These are phyloP conservation scores for Taiozyma sp. DNA, from an alignment of 1,139 yeast species.

Conservation along the genomic window DNA sequence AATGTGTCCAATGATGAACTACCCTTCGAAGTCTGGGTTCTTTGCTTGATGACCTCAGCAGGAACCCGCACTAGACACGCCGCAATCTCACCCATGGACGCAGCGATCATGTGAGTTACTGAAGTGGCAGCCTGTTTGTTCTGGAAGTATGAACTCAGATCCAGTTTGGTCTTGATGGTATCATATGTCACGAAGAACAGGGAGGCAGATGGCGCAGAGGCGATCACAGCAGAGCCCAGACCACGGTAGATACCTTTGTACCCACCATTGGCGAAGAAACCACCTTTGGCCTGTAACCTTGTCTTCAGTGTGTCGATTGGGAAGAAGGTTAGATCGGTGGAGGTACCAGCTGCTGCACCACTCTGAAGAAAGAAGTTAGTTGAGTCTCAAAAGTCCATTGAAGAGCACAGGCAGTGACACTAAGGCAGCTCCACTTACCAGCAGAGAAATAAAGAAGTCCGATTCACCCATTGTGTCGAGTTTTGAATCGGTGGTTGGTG, in stretches of 20 bases:
- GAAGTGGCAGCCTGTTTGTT: conserved; percentile 32
- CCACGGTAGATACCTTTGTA: conserved; percentile 90
- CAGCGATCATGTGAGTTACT: conserved; percentile 73
- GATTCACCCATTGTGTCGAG: conserved; percentile 5
- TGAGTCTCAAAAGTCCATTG: background rate
- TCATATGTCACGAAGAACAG: conserved; percentile 89
- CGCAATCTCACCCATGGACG: conserved; percentile 85
- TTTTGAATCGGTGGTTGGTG: background rate
- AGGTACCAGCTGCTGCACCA: conserved; percentile 96
- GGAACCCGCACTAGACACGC: conserved; percentile 96
- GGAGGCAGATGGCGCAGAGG: conserved; percentile 93
- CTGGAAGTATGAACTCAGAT: conserved; percentile 44
- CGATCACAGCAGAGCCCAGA: conserved; percentile 87
- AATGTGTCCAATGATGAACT: conserved; percentile 68
- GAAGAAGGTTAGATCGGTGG: conserved; percentile 90
- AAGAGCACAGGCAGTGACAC: background rate
- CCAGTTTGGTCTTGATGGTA: conserved; percentile 54
- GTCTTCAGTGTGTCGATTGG: conserved; percentile 96
- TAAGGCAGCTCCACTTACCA: conserved; percentile 20
- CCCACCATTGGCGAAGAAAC: conserved; percentile 89
- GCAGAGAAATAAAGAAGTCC: conserved; percentile 27
- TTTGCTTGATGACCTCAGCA: conserved; percentile 91
- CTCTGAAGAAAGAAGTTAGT: conserved; percentile 38
- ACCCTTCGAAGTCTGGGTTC: conserved; percentile 76
- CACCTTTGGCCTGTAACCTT: conserved; percentile 91